Base-by-base conservation (phyloP, 306 rosid species). In the Cucumis cinereus region DNA sequence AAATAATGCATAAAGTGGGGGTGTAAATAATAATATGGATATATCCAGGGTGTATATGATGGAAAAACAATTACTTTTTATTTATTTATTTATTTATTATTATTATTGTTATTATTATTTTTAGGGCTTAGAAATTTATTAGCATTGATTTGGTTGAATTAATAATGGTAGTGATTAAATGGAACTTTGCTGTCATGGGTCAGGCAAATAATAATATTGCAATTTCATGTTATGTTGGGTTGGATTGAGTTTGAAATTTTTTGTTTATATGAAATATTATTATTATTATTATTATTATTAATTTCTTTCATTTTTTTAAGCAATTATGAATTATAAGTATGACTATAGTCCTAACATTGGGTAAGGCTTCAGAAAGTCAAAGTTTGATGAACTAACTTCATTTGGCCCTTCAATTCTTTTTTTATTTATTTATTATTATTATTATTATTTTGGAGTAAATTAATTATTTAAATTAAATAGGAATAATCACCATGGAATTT, bases 101-200 rank as follows among this genome's bases (percentile, higher is more conserved):
- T 19, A n/a, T n/a, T n/a, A n/a, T n/a, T n/a, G n/a, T n/a, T n/a
- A n/a, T n/a, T n/a, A n/a, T 24, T 41, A 20, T 6, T n/a, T 45
- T 45, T 8, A 69, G 55, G 55, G 38, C 36, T 69, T 69, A 6
- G 0, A 16, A 23, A 70, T 23, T 36, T 36, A 20, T 38, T 36
- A 19, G 47, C 30, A 66, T 20, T 38, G 24, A 35, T 63, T 58
- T 17, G 23, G 24, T 67, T 67, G 73, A 9, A 38, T 59, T 70
- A 23, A 47, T 70, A 13, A 40, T 70, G 41, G 43, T 61, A 5
- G 28, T 55, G 60, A 61, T 61, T n/a, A 61, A 30, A 6, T 61
- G 75, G 35, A 70, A 70, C 40, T 70, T 70, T 24, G 57, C 75
- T 70, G 57, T 43, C 58, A 22, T 70, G 40, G 40, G 57, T 45